Percentiles rank a stretch among this genome's conserved stretches.
Conservation (phyloP, 495 filamentous ascomycete species). For the Pyrenula aspistea region DNA sequence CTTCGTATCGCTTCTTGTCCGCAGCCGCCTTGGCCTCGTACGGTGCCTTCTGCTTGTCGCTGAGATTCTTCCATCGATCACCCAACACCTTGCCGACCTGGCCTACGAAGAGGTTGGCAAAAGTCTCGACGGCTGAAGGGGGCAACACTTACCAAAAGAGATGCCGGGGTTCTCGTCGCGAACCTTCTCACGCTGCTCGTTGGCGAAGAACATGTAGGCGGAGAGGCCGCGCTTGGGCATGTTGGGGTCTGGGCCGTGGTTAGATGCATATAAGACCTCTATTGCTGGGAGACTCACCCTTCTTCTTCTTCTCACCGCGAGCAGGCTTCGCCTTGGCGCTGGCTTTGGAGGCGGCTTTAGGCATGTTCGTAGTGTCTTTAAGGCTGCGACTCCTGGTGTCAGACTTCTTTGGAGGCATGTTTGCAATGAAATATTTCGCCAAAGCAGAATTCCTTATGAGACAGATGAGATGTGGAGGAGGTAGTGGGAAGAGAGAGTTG, state of each 20-base stretch:
- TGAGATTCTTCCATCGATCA: constrained; percentile 94
- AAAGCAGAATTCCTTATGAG: not conserved
- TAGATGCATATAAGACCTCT: constrained; percentile 1
- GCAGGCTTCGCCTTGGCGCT: constrained; percentile 43
- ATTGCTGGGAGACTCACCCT: constrained; percentile 45
- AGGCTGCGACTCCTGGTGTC: not conserved
- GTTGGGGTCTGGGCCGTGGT: constrained; percentile 65
- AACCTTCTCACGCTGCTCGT: constrained; percentile 95
- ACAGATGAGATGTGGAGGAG: not conserved
- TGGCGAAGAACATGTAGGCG: constrained; percentile 99
- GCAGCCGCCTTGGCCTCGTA: constrained; percentile 91
- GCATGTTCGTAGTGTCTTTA: constrained; percentile 43
- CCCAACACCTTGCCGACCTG: constrained; percentile 96
- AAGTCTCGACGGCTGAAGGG: not conserved
- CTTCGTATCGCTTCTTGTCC: constrained; percentile 98
- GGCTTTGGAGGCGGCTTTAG: constrained; percentile 49
- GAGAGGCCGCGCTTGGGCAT: constrained; percentile 98
- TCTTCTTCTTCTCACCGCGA: constrained; percentile 60
- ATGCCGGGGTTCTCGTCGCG: constrained; percentile 98
- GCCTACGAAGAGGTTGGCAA: constrained; percentile 33
- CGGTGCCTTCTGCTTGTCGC: constrained; percentile 74
- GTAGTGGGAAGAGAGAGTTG: not conserved
- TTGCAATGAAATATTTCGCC: not conserved
- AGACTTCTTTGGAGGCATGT: not conserved
- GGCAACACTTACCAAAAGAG: constrained; percentile 71